These are phyloP conservation scores for Cymbopogon citratus DNA, from an alignment of 176 grass and related monocot genomes.

Conservation along the genomic window DNA sequence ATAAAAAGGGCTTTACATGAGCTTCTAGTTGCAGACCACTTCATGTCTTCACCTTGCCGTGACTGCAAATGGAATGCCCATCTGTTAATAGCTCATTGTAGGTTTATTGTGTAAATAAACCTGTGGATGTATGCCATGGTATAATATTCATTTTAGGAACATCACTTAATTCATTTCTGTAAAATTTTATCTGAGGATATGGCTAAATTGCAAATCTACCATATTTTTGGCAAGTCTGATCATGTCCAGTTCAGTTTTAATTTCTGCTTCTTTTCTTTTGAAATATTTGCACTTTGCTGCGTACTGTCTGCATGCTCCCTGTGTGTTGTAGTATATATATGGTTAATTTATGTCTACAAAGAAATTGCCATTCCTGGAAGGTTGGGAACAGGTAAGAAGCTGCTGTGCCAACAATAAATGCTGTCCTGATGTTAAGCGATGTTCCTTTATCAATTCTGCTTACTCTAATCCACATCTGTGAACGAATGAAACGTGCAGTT, in stretches of 20 bases:
- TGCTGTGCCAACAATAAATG: not conserved
- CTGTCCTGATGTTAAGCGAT: not conserved
- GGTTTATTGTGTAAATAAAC: not conserved
- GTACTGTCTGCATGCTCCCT: not conserved
- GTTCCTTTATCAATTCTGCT: not conserved
- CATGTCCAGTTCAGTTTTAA: not conserved
- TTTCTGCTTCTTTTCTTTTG: not conserved
- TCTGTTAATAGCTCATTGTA: not conserved
- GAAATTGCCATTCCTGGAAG: not conserved
- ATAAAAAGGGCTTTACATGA: slow-evolving; percentile 5
- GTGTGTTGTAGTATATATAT: not conserved
- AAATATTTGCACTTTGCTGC: not conserved
- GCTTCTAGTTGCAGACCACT: not conserved
- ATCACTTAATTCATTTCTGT: not conserved
- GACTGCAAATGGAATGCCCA: not conserved
- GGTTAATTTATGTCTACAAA: not conserved
- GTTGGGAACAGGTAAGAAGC: not conserved
- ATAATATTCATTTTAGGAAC: not conserved
- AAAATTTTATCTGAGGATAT: not conserved
- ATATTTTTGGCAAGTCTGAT: not conserved
- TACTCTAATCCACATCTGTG: not conserved
- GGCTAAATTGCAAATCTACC: not conserved
- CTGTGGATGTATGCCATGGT: not conserved
- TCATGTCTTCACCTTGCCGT: not conserved
- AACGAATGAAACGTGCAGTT: not conserved